Evolutionary conservation across 345 rosid species (phyloP).

Genomic region (Passiflora organensis): DNA sequence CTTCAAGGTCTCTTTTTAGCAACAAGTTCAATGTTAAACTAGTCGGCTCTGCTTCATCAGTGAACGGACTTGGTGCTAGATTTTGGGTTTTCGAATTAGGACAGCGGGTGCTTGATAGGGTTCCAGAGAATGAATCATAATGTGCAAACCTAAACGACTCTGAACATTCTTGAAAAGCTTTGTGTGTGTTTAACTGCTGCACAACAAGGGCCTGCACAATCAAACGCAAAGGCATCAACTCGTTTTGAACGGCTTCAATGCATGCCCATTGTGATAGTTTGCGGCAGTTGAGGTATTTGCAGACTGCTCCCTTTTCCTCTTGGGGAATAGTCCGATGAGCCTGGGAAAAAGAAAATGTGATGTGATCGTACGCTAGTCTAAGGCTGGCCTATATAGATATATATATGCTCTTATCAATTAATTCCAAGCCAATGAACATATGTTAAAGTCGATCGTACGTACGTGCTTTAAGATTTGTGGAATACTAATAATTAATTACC

Average conservation of each 20-base stretch:
- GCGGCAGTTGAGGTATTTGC: slow-evolving; percentile 70
- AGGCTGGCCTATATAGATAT: too few relatives aligned
- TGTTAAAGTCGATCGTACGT: too few relatives aligned
- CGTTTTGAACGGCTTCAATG: slow-evolving; percentile 69
- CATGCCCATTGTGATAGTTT: slow-evolving; percentile 66
- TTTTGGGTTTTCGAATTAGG: slow-evolving; percentile 44
- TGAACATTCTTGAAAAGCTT: slow-evolving; percentile 72
- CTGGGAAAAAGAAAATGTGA: slow-evolving; percentile 15
- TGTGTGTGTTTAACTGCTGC: slow-evolving; percentile 70
- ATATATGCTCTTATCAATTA: too few relatives aligned
- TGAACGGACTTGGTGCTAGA: slow-evolving; percentile 42
- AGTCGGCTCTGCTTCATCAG: slow-evolving; percentile 38
- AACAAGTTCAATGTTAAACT: slow-evolving; percentile 38
- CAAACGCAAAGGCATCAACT: slow-evolving; percentile 73
- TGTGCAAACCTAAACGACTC: slow-evolving; percentile 46
- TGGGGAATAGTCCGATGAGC: slow-evolving; percentile 48
- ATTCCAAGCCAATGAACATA: too few relatives aligned
- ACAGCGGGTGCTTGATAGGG: slow-evolving; percentile 55
- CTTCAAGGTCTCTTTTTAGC: slow-evolving; percentile 34
- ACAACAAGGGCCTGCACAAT: slow-evolving; percentile 72
- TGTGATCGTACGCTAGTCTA: too few relatives aligned
- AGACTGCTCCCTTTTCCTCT: slow-evolving; percentile 58
- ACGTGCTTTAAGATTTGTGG: neutral
- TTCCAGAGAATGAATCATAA: slow-evolving; percentile 43
- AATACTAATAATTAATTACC: too few relatives aligned